Base-by-base conservation (phyloP, 345 rosid species). In the Moricandia moricandioides region DNA sequence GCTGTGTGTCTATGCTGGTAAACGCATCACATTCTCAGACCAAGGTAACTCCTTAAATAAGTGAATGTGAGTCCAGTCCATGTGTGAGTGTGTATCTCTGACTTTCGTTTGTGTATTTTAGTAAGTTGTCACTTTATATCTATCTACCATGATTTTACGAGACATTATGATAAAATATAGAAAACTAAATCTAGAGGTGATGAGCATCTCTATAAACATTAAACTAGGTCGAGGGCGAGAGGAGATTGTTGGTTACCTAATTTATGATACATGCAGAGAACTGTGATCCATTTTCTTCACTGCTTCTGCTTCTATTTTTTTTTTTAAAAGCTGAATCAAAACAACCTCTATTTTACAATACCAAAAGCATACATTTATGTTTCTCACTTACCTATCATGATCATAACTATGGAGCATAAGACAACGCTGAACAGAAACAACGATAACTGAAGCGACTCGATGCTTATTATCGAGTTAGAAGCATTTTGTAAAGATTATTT, bases 71-170 rank as follows among this genome's bases (percentile, higher is more conserved):
- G 43, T 57, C 76, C 76, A 65, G 43, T 57, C 67, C 39, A 26
- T 77, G 80, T 77, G 80, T 59, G 62, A 18, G 26, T 40, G 16
- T 70, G 66, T 43, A 21, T 69, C 69, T 69, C 33, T 49, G 35
- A 62, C 70, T 69, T 30, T 18, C 14, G 10, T 75, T 62, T 69
- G n/a, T 69, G 37, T 76, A 30, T 30, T 76, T 21, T 39, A 69
- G 70, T 70, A 40, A 54, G 51, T 55, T 55, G 1, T 29, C 56
- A 69, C 33, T 62, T 39, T 40, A 13, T 69, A 69, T 69, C 35
- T 54, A 55, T 69, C 30, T 62, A 1, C 45, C 34, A 34, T 60
- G 67, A 9, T 58, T 58, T 59, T 33, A 34, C 54, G 3, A 47
- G 7, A 21, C 4, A 3, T 55, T 7, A 56, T 21, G 34, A 65